Evolutionary conservation across 345 rosid genomes (phyloP).

Genomic region (Citrus cavaleriei): DNA sequence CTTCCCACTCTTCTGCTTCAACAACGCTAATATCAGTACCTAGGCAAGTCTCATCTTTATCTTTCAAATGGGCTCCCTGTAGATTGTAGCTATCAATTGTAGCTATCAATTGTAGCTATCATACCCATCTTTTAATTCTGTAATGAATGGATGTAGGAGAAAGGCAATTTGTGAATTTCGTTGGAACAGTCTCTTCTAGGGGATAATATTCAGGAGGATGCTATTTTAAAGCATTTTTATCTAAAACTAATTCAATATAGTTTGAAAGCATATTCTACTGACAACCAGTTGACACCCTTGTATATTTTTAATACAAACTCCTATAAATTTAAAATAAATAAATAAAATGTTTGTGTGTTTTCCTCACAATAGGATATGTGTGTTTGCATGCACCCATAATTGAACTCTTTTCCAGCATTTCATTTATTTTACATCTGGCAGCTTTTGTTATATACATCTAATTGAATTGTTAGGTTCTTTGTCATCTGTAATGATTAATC

Average conservation of each 20-base stretch:
- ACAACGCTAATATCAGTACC: background rate
- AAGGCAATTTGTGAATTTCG: background rate
- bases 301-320: background rate
- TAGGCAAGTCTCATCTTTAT: background rate
- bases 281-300: background rate
- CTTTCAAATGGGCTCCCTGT: background rate
- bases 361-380: too few relatives aligned
- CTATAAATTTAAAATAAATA: background rate
- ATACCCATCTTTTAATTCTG: background rate
- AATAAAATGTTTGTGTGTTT: background rate
- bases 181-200: background rate
- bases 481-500: background rate
- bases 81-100: background rate
- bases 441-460: background rate
- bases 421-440: background rate
- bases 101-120: background rate
- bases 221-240: background rate
- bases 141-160: background rate
- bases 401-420: background rate
- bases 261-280: background rate
- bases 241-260: background rate
- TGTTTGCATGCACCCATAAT: background rate
- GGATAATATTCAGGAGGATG: background rate
- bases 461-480: background rate
- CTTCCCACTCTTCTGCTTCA: background rate